phyloP scores from a whole-genome alignment of 495 filamentous ascomycete species.

The Poronia punctata region DNA sequence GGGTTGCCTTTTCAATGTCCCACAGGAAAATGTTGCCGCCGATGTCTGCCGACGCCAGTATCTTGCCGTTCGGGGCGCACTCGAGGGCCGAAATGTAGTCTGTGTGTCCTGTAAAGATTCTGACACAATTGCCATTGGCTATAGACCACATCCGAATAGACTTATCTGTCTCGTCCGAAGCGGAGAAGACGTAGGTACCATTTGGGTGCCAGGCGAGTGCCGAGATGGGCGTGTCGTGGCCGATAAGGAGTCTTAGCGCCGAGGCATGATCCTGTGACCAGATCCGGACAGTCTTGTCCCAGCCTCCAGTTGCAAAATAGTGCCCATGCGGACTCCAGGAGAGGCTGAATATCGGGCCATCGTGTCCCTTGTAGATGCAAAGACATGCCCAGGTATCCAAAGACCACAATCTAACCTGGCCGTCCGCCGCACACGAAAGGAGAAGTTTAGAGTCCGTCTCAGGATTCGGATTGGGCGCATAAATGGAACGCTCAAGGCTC shows the following conservation, averaged over 20 bases:
- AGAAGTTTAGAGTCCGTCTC: constrained; percentile 64
- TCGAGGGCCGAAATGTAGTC: constrained; percentile 75
- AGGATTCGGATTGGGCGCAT: constrained; percentile 40
- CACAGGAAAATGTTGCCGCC: constrained; percentile 84
- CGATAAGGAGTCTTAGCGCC: constrained; percentile 79
- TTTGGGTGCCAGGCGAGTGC: constrained; percentile 87
- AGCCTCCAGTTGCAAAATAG: constrained; percentile 82
- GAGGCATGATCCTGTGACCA: constrained; percentile 90
- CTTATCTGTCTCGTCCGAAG: constrained; percentile 68
- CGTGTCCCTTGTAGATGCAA: constrained; percentile 87
- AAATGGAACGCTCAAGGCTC: constrained; percentile 38
- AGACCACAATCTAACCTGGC: constrained; percentile 84
- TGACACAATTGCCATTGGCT: constrained; percentile 72
- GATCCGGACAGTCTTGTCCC: constrained; percentile 82
- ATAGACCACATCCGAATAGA: constrained; percentile 97
- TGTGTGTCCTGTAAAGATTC: constrained; percentile 86
- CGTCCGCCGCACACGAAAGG: constrained; percentile 81
- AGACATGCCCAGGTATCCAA: constrained; percentile 82
- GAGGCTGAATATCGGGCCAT: constrained; percentile 80
- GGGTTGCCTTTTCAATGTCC: constrained; percentile 76
- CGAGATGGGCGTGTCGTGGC: constrained; percentile 85
- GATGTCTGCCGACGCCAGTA: constrained; percentile 80
- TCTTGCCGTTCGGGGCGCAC: constrained; percentile 79
- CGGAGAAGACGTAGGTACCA: constrained; percentile 84
- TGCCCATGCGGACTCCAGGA: constrained; percentile 91